Conservation (phyloP, 179 eudicot species). For the Beta macrorhiza region DNA sequence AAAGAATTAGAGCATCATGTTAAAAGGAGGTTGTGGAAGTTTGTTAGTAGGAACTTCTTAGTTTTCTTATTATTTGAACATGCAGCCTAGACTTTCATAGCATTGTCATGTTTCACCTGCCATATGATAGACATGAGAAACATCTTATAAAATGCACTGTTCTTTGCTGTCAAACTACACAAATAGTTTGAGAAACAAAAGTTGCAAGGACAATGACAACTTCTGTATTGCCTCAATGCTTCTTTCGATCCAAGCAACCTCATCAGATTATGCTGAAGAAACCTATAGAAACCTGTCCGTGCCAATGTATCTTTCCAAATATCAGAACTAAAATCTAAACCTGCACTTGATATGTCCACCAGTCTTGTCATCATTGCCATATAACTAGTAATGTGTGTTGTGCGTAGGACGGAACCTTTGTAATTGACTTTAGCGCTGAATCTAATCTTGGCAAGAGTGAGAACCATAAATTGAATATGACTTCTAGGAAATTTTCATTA, state of each 20-base stretch:
- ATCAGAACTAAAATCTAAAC: background rate
- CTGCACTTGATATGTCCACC: too few species aligned
- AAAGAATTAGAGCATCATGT: background rate
- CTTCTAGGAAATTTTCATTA: too few species aligned
- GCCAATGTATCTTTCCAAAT: background rate
- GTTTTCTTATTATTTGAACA: background rate
- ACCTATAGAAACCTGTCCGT: background rate
- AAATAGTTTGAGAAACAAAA: background rate
- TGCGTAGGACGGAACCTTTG: background rate
- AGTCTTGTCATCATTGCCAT: background rate
- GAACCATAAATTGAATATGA: too few species aligned
- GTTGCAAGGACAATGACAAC: background rate
- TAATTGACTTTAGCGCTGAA: background rate
- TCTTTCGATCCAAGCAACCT: background rate
- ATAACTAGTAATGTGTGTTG: background rate
- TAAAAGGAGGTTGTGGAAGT: background rate
- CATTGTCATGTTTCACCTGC: background rate
- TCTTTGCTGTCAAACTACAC: background rate
- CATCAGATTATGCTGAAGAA: background rate
- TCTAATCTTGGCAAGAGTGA: background rate
- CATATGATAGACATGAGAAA: background rate
- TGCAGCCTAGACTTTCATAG: background rate
- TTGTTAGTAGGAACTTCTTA: background rate
- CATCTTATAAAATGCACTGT: background rate
- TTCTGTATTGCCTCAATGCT: background rate